Percentiles rank a stretch among this genome's conserved stretches.
Conservation (phyloP, 2,329 filamentous ascomycete species). For the Cyclaneusma minus region DNA sequence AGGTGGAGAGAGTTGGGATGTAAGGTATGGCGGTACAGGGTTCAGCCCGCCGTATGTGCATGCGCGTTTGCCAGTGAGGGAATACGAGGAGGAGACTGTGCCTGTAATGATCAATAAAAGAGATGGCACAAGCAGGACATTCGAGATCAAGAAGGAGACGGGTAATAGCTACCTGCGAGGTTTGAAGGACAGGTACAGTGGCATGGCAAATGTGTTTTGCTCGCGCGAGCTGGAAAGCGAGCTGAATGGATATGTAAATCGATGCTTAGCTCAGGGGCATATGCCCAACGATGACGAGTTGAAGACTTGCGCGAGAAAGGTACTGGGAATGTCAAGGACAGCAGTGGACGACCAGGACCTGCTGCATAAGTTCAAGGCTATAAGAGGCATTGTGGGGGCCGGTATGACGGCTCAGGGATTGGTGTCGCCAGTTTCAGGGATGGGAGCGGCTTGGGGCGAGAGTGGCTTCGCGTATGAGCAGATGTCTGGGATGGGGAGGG, state of each 20-base stretch:
- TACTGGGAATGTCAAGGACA: slow-evolving; percentile 29
- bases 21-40: slow-evolving; percentile 34
- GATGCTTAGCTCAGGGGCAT: slow-evolving; percentile 21
- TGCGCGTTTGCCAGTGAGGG: slow-evolving; percentile 23
- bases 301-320: slow-evolving; percentile 28
- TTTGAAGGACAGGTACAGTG: slow-evolving; percentile 26
- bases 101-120: slow-evolving; percentile 8
- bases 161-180: slow-evolving; percentile 32
- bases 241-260: slow-evolving; percentile 30
- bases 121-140: slow-evolving; percentile 18
- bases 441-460: too few species aligned
- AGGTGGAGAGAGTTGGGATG: slow-evolving; percentile 33
- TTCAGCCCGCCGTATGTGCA: slow-evolving; percentile 39
- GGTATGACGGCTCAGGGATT: too few species aligned
- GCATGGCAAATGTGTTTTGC: slow-evolving; percentile 38
- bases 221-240: slow-evolving; percentile 41
- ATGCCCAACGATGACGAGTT: slow-evolving; percentile 34
- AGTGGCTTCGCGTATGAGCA: too few species aligned
- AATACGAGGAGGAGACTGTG: slow-evolving; percentile 19
- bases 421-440: too few species aligned
- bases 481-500: too few species aligned
- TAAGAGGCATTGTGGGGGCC: slow-evolving; percentile 7
- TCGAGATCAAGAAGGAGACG: slow-evolving; percentile 26
- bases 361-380: slow-evolving; percentile 31
- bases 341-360: slow-evolving; percentile 37